phyloP scores from a whole-genome alignment of 2,329 filamentous ascomycete species.

The Verticillium alfalfae region DNA sequence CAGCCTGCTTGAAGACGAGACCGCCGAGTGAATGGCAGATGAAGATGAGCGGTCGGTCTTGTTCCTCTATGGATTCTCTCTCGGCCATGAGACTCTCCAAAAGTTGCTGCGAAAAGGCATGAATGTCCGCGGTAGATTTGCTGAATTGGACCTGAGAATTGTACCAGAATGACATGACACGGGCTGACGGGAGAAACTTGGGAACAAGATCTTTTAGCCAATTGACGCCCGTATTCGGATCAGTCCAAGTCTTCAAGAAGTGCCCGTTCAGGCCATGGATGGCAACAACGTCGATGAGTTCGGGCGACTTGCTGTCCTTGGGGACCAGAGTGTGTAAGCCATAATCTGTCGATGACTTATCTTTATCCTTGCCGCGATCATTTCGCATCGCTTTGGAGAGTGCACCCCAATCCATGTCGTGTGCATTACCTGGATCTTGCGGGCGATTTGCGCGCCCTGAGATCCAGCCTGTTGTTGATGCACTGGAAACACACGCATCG shows the following conservation, averaged over 20 bases:
- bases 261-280: constrained; percentile 3
- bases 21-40: background rate
- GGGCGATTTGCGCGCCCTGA: too few relatives aligned
- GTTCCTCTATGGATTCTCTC: background rate
- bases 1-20: constrained; percentile 1
- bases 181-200: background rate
- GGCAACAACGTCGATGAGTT: constrained; percentile 2
- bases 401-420: too few relatives aligned
- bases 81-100: background rate
- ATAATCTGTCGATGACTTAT: background rate
- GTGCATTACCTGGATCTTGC: too few relatives aligned
- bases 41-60: constrained; percentile 1
- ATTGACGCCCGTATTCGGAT: background rate
- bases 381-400: too few relatives aligned
- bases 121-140: constrained; percentile 3
- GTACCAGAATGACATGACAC: constrained; percentile 1
- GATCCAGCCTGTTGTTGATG: too few relatives aligned
- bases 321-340: background rate
- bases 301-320: background rate
- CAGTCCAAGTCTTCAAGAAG: constrained; percentile 2
- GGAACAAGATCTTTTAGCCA: constrained; percentile 1
- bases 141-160: constrained; percentile 2
- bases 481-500: too few relatives aligned
- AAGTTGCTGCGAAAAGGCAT: background rate
- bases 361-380: too few relatives aligned